Evolutionary conservation across 2,329 filamentous ascomycete genomes (phyloP).

Genomic region (Pyrenochaeta sp.): DNA sequence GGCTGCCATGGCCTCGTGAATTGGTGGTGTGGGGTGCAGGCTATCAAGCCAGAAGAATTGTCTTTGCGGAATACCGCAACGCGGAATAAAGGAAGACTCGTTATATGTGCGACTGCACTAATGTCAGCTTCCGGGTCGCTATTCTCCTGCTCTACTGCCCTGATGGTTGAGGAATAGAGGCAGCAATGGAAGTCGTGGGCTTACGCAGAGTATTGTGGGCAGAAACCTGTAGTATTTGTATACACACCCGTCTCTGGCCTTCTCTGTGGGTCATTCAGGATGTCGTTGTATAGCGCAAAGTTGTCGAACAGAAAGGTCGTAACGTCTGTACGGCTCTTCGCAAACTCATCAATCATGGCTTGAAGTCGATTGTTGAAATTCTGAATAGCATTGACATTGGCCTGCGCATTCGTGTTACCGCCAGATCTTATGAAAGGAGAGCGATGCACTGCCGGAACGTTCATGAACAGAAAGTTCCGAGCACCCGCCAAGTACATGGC

Average conservation of each 20-base stretch:
- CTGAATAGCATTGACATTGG: background rate
- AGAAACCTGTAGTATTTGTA: conserved; percentile 10
- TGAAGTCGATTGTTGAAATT: conserved; percentile 8
- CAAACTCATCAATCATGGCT: conserved; percentile 3
- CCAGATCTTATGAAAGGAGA: background rate
- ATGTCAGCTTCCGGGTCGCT: background rate
- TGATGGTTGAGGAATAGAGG: background rate
- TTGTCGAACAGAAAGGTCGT: conserved; percentile 9
- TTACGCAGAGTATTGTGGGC: conserved; percentile 4
- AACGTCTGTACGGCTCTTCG: background rate
- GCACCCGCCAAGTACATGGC: conserved; percentile 6
- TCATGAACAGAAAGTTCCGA: conserved; percentile 9
- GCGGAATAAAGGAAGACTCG: conserved; percentile 5
- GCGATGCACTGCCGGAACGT: conserved; percentile 17
- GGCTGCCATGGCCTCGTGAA: conserved; percentile 12
- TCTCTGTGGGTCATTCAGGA: conserved; percentile 6
- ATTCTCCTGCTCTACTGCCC: background rate
- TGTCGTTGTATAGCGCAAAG: conserved; percentile 2
- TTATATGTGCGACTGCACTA: conserved; percentile 1
- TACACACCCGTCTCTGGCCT: conserved; percentile 3
- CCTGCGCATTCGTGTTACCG: background rate
- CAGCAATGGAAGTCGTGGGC: background rate
- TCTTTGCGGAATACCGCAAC: conserved; percentile 7
- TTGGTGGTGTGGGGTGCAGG: conserved; percentile 10
- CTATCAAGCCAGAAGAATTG: conserved; percentile 9